These are phyloP conservation scores for Camellia oleifera DNA, from an alignment of 179 eudicot species.

Conservation along the genomic window DNA sequence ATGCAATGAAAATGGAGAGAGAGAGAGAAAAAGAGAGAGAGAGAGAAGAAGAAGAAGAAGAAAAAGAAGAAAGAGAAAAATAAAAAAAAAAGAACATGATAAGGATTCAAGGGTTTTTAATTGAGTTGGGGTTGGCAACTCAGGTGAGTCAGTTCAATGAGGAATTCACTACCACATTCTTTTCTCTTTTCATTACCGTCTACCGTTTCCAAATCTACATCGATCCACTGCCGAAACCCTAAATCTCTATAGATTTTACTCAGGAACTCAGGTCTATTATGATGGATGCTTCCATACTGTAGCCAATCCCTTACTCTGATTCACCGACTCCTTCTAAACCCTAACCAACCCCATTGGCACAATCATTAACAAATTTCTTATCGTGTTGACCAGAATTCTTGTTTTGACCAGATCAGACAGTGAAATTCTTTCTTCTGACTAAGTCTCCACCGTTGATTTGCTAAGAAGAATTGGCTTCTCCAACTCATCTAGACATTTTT, in stretches of 20 bases:
- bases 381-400: slow-evolving; percentile 50
- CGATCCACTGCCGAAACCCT: slow-evolving; percentile 49
- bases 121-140: no score
- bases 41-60: no score
- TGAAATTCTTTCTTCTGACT: slow-evolving; percentile 43
- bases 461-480: slow-evolving; percentile 62
- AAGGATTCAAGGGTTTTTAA: no score
- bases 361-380: slow-evolving; percentile 53
- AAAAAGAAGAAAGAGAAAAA: no score
- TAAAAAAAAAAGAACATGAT: no score
- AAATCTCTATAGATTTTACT: slow-evolving; percentile 67
- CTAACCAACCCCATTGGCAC: slow-evolving; percentile 75
- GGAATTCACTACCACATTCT: no score
- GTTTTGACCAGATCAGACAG: slow-evolving; percentile 50
- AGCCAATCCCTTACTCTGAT: slow-evolving; percentile 77
- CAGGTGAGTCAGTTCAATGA: no score
- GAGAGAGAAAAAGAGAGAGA: no score
- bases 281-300: slow-evolving; percentile 63
- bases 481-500: slow-evolving; percentile 2
- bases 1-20: no score
- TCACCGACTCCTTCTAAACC: slow-evolving; percentile 41
- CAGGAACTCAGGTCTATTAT: slow-evolving; percentile 69
- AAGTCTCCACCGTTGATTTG: slow-evolving; percentile 48
- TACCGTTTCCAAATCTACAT: slow-evolving; percentile 69
- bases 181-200: no score